These are phyloP conservation scores for Geosmithia morbida DNA, from an alignment of 2,329 filamentous ascomycete species.

Conservation along the genomic window DNA sequence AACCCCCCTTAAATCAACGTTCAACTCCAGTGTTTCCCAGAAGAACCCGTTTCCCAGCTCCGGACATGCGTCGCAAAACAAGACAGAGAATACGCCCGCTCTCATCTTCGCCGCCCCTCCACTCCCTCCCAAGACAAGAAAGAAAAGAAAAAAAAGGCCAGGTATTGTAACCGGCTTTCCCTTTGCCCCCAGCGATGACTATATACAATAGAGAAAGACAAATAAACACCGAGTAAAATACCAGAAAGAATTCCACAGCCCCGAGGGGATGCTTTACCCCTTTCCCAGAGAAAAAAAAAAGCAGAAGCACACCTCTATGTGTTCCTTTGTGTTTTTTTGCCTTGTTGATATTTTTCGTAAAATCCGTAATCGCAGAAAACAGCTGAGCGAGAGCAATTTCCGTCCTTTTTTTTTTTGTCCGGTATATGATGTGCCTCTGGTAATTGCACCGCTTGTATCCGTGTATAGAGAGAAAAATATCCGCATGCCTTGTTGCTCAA, in stretches of 20 bases:
- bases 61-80: not conserved
- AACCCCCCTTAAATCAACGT: no score
- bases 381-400: not conserved
- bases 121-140: not conserved
- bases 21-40: not conserved
- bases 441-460: slow-evolving; percentile 1
- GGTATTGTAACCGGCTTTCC: not conserved
- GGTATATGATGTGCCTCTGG: not conserved
- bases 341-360: slow-evolving; percentile 12
- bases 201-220: not conserved
- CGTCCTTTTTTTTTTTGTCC: slow-evolving; percentile 2
- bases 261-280: no score
- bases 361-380: slow-evolving; percentile 2
- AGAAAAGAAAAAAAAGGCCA: not conserved
- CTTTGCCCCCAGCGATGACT: not conserved
- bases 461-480: not conserved
- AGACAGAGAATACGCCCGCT: not conserved
- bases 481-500: slow-evolving; percentile 9
- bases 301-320: slow-evolving; percentile 26
- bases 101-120: not conserved
- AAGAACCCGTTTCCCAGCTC: not conserved
- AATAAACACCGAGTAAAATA: not conserved
- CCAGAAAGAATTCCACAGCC: not conserved
- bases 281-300: no score
- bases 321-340: slow-evolving; percentile 23